Evolutionary conservation across 1,139 yeast species (phyloP).

Genomic region (Zygosaccharomyces sapae): DNA sequence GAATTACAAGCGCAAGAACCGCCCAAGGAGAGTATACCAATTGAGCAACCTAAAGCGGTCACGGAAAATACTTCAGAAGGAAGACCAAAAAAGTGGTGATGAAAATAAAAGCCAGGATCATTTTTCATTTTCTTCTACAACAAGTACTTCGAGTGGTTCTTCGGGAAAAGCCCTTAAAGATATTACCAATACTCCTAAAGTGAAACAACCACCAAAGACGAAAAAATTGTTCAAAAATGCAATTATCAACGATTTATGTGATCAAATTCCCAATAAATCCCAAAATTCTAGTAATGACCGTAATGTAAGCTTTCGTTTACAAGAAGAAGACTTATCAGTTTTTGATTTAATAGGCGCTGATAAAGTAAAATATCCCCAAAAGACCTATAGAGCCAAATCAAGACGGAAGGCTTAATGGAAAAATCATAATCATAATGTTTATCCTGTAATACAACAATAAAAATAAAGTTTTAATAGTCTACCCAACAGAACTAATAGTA

Average conservation of each 20-base stretch:
- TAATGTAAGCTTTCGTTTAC: slow-evolving; percentile 24
- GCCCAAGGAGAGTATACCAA: not conserved
- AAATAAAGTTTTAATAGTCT: not conserved
- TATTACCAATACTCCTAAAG: slow-evolving; percentile 24
- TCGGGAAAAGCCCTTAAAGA: slow-evolving; percentile 18
- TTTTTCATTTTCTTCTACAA: not conserved
- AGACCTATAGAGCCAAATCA: slow-evolving; percentile 27
- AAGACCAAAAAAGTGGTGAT: not conserved
- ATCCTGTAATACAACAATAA: not conserved
- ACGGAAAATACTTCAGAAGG: not conserved
- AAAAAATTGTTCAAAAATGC: slow-evolving; percentile 30
- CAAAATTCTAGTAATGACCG: slow-evolving; percentile 7
- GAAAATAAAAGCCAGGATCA: not conserved
- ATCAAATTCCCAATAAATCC: slow-evolving; percentile 18
- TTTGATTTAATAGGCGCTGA: slow-evolving; percentile 30
- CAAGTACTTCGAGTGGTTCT: not conserved
- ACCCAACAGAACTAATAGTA: not conserved
- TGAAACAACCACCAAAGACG: slow-evolving; percentile 13
- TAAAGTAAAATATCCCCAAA: slow-evolving; percentile 21
- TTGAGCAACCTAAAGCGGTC: not conserved
- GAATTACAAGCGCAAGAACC: not conserved
- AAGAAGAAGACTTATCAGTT: slow-evolving; percentile 32
- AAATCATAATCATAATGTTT: slow-evolving; percentile 1
- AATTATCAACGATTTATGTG: slow-evolving; percentile 29
- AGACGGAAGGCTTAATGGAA: slow-evolving; percentile 8